Conservation (phyloP, 441 rosid genomes). For the Corymbia calophylla region DNA sequence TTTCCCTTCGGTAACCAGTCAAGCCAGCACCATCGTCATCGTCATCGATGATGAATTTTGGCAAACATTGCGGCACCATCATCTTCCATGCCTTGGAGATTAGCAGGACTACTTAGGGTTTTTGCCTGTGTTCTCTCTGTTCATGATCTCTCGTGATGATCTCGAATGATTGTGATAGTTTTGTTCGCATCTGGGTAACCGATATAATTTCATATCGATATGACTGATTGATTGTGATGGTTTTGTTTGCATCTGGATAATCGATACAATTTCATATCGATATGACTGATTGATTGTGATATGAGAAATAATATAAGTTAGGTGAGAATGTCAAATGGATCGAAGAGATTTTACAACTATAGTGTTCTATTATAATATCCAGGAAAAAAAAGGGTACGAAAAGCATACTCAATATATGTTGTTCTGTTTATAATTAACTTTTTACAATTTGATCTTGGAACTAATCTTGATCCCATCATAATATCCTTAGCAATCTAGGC, state of each 20-base stretch:
- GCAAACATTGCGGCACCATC: neutral
- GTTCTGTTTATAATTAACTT: neutral
- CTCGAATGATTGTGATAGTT: neutral
- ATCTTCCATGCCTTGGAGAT: neutral
- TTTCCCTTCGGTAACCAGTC: neutral
- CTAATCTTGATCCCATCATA: neutral
- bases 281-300: neutral
- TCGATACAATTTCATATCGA: neutral
- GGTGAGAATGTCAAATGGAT: neutral
- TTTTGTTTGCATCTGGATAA: neutral
- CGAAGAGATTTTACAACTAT: neutral
- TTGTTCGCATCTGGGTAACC: neutral
- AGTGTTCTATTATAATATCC: neutral
- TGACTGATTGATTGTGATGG: neutral
- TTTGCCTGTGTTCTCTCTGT: neutral
- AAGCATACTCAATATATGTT: neutral
- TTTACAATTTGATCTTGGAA: neutral
- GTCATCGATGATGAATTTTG: neutral
- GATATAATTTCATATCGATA: neutral
- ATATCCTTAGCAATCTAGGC: neutral
- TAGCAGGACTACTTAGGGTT: neutral
- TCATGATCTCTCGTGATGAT: neutral
- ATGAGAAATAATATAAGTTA: neutral
- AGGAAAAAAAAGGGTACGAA: neutral
- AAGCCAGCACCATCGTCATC: neutral